phyloP scores from a whole-genome alignment of 331 rosid species.

The Spiraea crenata region DNA sequence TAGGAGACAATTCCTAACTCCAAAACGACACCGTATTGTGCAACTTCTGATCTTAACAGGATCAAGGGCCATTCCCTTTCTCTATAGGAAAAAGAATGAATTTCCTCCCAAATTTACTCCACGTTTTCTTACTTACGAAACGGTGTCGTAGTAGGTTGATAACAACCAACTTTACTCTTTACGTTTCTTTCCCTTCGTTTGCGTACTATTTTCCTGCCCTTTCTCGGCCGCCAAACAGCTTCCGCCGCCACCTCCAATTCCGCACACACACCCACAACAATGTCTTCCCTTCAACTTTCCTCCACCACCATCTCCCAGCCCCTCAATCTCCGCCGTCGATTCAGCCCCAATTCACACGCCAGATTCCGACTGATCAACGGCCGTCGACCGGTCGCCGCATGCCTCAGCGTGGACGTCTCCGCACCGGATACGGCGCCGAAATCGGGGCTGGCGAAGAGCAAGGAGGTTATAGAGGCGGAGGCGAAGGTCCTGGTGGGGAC shows the following conservation, averaged over 20 bases:
- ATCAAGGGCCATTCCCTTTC: no score
- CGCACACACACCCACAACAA: background rate
- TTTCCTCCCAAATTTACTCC: no score
- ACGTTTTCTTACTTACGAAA: no score
- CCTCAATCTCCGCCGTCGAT: slow-evolving; percentile 15
- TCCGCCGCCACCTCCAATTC: background rate
- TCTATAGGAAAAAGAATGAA: no score
- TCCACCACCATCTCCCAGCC: slow-evolving; percentile 26
- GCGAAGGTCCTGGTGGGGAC: slow-evolving; percentile 58
- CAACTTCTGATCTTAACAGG: no score
- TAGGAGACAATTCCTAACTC: no score
- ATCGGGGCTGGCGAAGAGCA: slow-evolving; percentile 24
- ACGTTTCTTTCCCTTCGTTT: background rate
- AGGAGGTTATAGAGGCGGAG: slow-evolving; percentile 71
- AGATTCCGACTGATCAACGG: slow-evolving; percentile 3
- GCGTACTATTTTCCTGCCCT: background rate
- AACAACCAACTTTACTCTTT: no score
- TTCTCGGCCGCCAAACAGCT: background rate
- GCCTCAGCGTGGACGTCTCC: slow-evolving; percentile 31
- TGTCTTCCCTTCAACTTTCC: slow-evolving; percentile 25
- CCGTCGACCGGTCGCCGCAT: slow-evolving; percentile 21
- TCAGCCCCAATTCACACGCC: background rate
- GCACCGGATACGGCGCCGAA: slow-evolving; percentile 19
- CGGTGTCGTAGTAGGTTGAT: background rate
- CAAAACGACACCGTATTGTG: no score